These are phyloP conservation scores for Tuber calosporum DNA, from an alignment of 495 filamentous ascomycete species.

Conservation along the genomic window DNA sequence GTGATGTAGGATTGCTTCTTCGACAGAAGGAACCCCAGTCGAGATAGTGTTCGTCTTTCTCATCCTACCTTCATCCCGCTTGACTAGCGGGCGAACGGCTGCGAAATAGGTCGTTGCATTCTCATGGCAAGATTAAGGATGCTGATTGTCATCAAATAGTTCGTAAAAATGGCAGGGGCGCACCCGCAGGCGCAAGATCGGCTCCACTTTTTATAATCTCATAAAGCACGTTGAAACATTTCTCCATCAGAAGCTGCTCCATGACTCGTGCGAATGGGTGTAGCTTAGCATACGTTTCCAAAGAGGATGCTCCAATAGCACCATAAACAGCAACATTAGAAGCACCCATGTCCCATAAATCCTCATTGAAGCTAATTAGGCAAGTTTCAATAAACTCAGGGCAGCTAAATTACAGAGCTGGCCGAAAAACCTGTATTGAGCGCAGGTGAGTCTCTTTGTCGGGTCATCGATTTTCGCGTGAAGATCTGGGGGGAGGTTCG, in stretches of 20 bases:
- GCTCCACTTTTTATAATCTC: conserved; percentile 65
- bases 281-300: conserved; percentile 68
- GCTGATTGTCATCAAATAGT: conserved; percentile 64
- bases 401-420: conserved; percentile 60
- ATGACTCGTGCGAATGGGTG: conserved; percentile 89
- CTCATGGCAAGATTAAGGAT: conserved; percentile 73
- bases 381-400: conserved; percentile 69
- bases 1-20: conserved; percentile 81
- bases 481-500: conserved; percentile 38
- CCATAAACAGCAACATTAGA: conserved; percentile 64
- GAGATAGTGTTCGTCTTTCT: conserved; percentile 39
- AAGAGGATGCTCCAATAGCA: conserved; percentile 61
- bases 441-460: conserved; percentile 32
- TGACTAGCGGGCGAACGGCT: conserved; percentile 70
- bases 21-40: conserved; percentile 62
- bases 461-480: conserved; percentile 35
- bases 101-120: conserved; percentile 85
- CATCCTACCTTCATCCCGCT: conserved; percentile 46
- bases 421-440: conserved; percentile 37
- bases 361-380: conserved; percentile 80
- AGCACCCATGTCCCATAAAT: conserved; percentile 73
- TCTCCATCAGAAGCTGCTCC: conserved; percentile 96
- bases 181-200: conserved; percentile 48
- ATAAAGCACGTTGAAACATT: conserved; percentile 71
- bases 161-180: conserved; percentile 60